A percentile compares a stretch with the other conserved stretches of the same genome.
Conservation (phyloP, 208 protist genomes). For the Acanthamoeba royreba region DNA sequence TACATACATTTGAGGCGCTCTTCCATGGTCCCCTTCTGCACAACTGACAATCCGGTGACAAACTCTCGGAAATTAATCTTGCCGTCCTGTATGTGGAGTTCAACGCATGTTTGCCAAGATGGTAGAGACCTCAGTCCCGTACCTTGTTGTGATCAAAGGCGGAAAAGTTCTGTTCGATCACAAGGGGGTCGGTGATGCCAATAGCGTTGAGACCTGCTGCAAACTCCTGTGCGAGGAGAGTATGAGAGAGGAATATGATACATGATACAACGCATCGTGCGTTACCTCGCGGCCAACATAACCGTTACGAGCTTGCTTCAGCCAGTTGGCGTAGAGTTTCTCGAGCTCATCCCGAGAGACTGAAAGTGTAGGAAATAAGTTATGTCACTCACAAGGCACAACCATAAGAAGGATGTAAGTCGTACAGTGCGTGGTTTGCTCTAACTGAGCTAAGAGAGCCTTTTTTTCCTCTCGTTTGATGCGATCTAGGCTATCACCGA, state of each 20-base stretch:
- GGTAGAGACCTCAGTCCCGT: too few species aligned
- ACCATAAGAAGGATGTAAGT: neutral
- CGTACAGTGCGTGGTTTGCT: neutral
- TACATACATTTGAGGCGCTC: neutral
- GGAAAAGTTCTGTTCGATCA: neutral
- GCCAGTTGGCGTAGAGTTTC: neutral
- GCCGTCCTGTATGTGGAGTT: neutral
- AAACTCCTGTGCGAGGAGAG: neutral
- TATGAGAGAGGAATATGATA: neutral
- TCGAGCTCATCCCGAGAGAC: neutral
- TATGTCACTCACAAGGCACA: neutral
- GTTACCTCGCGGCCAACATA: neutral
- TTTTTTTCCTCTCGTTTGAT: neutral
- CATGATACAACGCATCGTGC: neutral
- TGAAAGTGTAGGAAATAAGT: neutral
- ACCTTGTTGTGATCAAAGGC: neutral
- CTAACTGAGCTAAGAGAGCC: neutral
- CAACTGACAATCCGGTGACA: neutral
- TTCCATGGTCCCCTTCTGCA: constrained; percentile 3
- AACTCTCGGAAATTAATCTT: constrained; percentile 12
- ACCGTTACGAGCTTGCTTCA: neutral
- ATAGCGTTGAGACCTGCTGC: neutral
- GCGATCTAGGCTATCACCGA: neutral
- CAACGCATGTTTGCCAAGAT: too few species aligned
- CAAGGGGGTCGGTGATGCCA: neutral